Evolutionary conservation across 1,284 basidiomycete genomes (phyloP).

Genomic region (Puccinia horiana): DNA sequence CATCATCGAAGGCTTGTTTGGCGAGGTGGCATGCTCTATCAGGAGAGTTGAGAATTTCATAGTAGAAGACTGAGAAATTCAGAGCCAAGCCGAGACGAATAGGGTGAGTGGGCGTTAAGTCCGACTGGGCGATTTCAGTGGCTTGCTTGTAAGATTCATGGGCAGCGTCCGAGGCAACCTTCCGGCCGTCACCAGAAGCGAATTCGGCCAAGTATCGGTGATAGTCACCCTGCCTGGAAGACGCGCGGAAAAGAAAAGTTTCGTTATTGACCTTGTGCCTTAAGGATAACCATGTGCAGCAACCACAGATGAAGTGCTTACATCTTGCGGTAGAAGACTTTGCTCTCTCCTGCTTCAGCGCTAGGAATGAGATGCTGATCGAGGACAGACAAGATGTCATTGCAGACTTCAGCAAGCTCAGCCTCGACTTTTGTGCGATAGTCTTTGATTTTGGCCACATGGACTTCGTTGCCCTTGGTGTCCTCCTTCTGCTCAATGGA

Average conservation of each 20-base stretch:
- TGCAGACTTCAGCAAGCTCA: slow-evolving; percentile 56
- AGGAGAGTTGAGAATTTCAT: slow-evolving; percentile 62
- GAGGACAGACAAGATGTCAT: slow-evolving; percentile 57
- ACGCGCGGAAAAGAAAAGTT: not conserved
- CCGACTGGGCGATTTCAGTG: slow-evolving; percentile 60
- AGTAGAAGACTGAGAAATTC: slow-evolving; percentile 64
- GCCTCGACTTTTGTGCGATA: slow-evolving; percentile 58
- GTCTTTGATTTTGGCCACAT: slow-evolving; percentile 56
- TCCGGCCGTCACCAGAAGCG: slow-evolving; percentile 59
- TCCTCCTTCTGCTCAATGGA: slow-evolving; percentile 63
- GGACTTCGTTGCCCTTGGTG: slow-evolving; percentile 56
- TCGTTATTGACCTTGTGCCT: not conserved
- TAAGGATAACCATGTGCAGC: no score
- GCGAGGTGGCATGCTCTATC: slow-evolving; percentile 62
- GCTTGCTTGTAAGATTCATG: slow-evolving; percentile 62
- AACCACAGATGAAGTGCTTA: slow-evolving; percentile 25
- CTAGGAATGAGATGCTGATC: slow-evolving; percentile 58
- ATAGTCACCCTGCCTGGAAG: slow-evolving; percentile 62
- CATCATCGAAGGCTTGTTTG: slow-evolving; percentile 63
- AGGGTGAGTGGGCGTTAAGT: slow-evolving; percentile 61
- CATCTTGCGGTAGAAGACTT: slow-evolving; percentile 59
- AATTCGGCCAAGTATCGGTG: slow-evolving; percentile 64
- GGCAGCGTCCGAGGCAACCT: slow-evolving; percentile 55
- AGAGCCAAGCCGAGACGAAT: slow-evolving; percentile 62
- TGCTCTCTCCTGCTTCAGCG: slow-evolving; percentile 57